These are phyloP conservation scores for Actinomortierella ambigua DNA, from an alignment of 371 early-diverging fungal species.

Conservation along the genomic window DNA sequence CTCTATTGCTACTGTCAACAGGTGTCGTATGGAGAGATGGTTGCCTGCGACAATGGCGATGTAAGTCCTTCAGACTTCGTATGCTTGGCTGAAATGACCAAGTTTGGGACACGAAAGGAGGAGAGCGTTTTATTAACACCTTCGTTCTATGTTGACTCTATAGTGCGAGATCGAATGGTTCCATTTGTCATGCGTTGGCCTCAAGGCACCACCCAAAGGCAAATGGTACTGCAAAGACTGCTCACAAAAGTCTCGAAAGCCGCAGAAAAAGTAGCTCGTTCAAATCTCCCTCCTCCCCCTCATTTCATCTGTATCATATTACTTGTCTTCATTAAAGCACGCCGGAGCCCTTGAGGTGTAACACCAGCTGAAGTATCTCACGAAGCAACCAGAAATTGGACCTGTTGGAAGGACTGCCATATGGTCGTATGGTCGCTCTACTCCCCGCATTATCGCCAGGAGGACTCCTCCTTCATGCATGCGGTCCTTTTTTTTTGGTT, in stretches of 20 bases:
- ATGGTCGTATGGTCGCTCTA: no score
- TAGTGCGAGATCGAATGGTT: slow-evolving; percentile 96
- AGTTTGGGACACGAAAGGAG: no score
- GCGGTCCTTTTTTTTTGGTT: no score
- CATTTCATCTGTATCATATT: background rate
- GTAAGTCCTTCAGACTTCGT: slow-evolving; percentile 67
- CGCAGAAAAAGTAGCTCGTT: slow-evolving; percentile 61
- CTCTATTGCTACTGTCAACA: slow-evolving; percentile 94
- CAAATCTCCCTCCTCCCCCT: background rate
- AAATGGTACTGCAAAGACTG: slow-evolving; percentile 93
- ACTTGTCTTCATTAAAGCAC: no score
- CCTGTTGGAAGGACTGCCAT: no score
- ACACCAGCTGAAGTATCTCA: no score
- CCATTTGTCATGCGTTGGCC: slow-evolving; percentile 92
- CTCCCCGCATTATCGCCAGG: no score
- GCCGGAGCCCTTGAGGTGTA: no score
- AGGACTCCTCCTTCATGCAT: no score
- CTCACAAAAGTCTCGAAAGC: slow-evolving; percentile 59
- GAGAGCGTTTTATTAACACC: background rate
- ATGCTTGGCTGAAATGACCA: no score
- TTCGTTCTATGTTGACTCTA: slow-evolving; percentile 1
- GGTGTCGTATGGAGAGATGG: slow-evolving; percentile 97
- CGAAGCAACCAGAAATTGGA: no score
- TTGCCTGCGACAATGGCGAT: slow-evolving; percentile 93
- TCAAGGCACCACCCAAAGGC: slow-evolving; percentile 84